A percentile compares a stretch with the other conserved stretches of the same genome.
Conservation (phyloP, 805 yeast species). For the Ogataea populi-albae region DNA sequence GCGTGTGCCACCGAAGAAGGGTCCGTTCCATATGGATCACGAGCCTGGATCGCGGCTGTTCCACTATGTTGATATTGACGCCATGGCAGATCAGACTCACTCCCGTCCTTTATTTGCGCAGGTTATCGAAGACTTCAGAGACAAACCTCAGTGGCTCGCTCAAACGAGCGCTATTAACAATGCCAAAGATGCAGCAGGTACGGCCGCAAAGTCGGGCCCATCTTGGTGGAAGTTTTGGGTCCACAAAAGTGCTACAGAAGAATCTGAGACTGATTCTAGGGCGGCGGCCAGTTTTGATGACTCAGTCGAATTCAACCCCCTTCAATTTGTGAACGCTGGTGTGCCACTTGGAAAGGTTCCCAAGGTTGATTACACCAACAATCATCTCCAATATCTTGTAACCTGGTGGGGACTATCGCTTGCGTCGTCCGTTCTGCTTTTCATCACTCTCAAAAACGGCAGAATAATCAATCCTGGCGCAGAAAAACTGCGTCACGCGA, state of each 20-base stretch:
- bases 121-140: slow-evolving; percentile 63
- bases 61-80: slow-evolving; percentile 76
- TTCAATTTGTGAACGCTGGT: slow-evolving; percentile 72
- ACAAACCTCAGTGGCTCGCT: slow-evolving; percentile 50
- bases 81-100: slow-evolving; percentile 68
- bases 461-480: slow-evolving; percentile 36
- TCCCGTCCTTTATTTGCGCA: slow-evolving; percentile 76
- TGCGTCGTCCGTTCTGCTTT: slow-evolving; percentile 66
- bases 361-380: slow-evolving; percentile 78
- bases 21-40: slow-evolving; percentile 64
- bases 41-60: slow-evolving; percentile 66
- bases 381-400: slow-evolving; percentile 85
- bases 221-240: slow-evolving; percentile 33
- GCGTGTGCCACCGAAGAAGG: slow-evolving; percentile 62
- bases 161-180: slow-evolving; percentile 3
- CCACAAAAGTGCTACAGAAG: not conserved
- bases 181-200: too few species aligned
- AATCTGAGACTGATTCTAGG: not conserved
- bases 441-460: slow-evolving; percentile 47
- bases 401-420: slow-evolving; percentile 93
- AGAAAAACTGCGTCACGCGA: slow-evolving; percentile 51
- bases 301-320: slow-evolving; percentile 44
- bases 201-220: too few species aligned
- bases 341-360: slow-evolving; percentile 87
- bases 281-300: slow-evolving; percentile 19